phyloP scores from a whole-genome alignment of 257 asterid genomes.

The Misopates orontium region DNA sequence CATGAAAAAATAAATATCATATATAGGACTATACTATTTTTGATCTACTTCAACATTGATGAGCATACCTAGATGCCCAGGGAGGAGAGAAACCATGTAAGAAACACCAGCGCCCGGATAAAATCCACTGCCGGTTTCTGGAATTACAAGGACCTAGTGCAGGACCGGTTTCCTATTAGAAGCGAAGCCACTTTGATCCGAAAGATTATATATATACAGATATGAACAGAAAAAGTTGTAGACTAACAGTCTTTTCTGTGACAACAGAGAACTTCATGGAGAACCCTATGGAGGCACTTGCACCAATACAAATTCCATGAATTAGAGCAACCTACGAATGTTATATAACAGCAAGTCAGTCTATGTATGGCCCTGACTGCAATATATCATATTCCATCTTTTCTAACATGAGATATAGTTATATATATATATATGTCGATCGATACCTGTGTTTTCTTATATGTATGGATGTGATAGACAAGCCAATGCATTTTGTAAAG shows the following conservation, averaged over 20 bases:
- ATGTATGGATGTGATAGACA: slow-evolving; percentile 86
- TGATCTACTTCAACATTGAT: not conserved
- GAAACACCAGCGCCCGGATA: slow-evolving; percentile 92
- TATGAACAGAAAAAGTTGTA: not conserved
- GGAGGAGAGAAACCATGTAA: slow-evolving; percentile 71
- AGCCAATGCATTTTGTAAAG: slow-evolving; percentile 95
- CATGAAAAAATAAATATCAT: too few species aligned
- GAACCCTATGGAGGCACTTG: slow-evolving; percentile 86
- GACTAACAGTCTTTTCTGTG: slow-evolving; percentile 84
- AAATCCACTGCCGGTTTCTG: slow-evolving; percentile 90
- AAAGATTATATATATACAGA: not conserved
- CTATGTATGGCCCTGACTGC: too few species aligned
- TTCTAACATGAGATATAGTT: too few species aligned
- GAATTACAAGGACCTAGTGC: slow-evolving; percentile 76
- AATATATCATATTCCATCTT: too few species aligned
- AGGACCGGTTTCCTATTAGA: slow-evolving; percentile 9
- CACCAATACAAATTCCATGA: slow-evolving; percentile 94
- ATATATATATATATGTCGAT: too few species aligned
- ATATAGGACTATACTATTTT: not conserved
- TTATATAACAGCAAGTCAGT: not conserved
- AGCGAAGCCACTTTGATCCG: not conserved
- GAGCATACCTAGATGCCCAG: slow-evolving; percentile 75
- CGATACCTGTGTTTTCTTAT: slow-evolving; percentile 71
- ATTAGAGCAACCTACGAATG: slow-evolving; percentile 71
- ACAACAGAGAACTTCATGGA: slow-evolving; percentile 88